These are phyloP conservation scores for Calonectria honghensis DNA, from an alignment of 2,329 filamentous ascomycete genomes.

Conservation along the genomic window DNA sequence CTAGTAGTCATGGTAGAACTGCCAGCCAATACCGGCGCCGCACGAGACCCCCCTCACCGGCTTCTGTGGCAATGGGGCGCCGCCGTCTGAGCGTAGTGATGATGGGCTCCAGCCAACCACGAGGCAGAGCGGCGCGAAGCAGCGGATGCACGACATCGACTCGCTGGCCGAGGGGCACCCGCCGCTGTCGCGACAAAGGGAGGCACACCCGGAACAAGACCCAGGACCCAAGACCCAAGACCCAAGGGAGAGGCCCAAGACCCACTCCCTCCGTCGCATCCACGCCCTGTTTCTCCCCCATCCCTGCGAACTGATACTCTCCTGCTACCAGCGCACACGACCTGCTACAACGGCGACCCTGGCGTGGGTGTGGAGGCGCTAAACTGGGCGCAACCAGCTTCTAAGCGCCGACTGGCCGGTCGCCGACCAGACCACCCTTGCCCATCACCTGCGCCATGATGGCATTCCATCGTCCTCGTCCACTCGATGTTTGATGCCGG, in stretches of 20 bases:
- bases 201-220: slow-evolving; percentile 20
- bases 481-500: slow-evolving; percentile 49
- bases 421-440: slow-evolving; percentile 52
- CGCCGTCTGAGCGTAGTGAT: slow-evolving; percentile 29
- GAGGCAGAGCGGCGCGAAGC: slow-evolving; percentile 18
- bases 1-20: slow-evolving; percentile 44
- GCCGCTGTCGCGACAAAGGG: slow-evolving; percentile 26
- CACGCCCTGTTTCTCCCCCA: slow-evolving; percentile 33
- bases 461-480: slow-evolving; percentile 52
- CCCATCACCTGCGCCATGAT: slow-evolving; percentile 59
- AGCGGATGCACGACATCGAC: slow-evolving; percentile 64
- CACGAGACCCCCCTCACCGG: slow-evolving; percentile 54
- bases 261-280: slow-evolving; percentile 53
- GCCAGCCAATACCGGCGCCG: slow-evolving; percentile 58
- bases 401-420: slow-evolving; percentile 61
- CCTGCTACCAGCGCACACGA: slow-evolving; percentile 26
- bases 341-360: slow-evolving; percentile 40
- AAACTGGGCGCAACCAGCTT: slow-evolving; percentile 48
- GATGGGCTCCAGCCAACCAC: slow-evolving; percentile 34
- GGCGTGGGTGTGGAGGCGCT: slow-evolving; percentile 53
- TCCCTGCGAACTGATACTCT: slow-evolving; percentile 37
- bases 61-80: slow-evolving; percentile 55
- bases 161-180: slow-evolving; percentile 64
- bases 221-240: slow-evolving; percentile 11
- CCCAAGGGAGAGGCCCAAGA: slow-evolving; percentile 28